These are phyloP conservation scores for Hypomontagnella monticulosa DNA, from an alignment of 495 filamentous ascomycete genomes.

Conservation along the genomic window DNA sequence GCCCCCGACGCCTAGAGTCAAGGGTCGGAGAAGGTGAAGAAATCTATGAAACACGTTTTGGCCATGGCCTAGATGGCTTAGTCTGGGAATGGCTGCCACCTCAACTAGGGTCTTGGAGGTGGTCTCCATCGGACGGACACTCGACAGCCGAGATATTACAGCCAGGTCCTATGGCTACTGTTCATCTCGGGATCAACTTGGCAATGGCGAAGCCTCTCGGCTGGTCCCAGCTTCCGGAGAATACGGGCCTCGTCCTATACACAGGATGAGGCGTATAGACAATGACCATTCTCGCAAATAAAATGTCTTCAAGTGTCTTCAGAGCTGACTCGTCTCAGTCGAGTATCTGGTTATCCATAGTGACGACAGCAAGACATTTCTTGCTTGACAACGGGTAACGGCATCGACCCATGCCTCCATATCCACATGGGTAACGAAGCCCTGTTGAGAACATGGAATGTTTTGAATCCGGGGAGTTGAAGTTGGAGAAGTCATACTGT, in stretches of 20 bases:
- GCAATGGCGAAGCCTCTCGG: constrained; percentile 34
- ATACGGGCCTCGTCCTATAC: not conserved
- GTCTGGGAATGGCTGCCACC: constrained; percentile 32
- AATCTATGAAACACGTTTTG: constrained; percentile 55
- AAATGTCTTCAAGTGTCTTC: not conserved
- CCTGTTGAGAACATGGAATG: constrained; percentile 4
- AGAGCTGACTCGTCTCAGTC: constrained; percentile 14
- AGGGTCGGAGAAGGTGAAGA: constrained; percentile 27
- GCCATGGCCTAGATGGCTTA: constrained; percentile 34
- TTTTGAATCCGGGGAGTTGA: constrained; percentile 8
- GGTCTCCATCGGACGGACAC: constrained; percentile 30
- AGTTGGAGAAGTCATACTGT: not conserved
- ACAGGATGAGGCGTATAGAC: constrained; percentile 24
- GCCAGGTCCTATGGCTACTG: constrained; percentile 7
- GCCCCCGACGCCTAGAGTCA: constrained; percentile 32
- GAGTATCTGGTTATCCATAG: not conserved
- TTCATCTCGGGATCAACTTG: constrained; percentile 23
- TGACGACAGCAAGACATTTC: not conserved
- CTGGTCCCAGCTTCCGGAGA: constrained; percentile 6
- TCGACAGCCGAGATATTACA: constrained; percentile 30
- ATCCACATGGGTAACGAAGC: not conserved
- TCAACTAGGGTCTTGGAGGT: constrained; percentile 23
- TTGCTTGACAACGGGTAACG: constrained; percentile 4
- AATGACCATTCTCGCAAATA: not conserved
- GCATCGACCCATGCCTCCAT: not conserved